These are phyloP conservation scores for Takakia lepidozioides DNA, from an alignment of 225 moss, liverwort and hornwort genomes.

Conservation along the genomic window DNA sequence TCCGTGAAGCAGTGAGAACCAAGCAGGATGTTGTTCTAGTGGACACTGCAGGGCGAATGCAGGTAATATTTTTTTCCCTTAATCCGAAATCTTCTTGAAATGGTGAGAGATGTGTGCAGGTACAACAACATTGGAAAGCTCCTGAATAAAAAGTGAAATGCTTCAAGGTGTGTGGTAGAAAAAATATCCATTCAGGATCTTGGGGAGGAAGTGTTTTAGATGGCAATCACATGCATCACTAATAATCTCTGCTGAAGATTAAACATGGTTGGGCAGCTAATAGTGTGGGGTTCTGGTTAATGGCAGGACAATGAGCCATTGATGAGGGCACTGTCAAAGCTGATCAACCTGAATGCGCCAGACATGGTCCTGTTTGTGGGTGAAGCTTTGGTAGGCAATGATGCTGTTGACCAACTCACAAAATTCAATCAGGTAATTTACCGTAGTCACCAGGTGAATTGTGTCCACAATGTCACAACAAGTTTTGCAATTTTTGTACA, in stretches of 20 bases:
- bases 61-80: conserved; percentile 19
- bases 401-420: conserved; percentile 92
- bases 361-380: conserved; percentile 97
- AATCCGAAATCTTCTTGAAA: too few relatives aligned
- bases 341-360: conserved; percentile 89
- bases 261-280: too few relatives aligned
- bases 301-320: conserved; percentile 92
- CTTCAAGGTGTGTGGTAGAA: too few relatives aligned
- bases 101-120: too few relatives aligned
- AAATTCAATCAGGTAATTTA: conserved; percentile 82
- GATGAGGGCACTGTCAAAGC: conserved; percentile 96
- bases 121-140: too few relatives aligned
- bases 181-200: too few relatives aligned
- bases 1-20: conserved; percentile 76
- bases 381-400: conserved; percentile 98
- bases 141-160: too few relatives aligned
- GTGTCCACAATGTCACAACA: not conserved
- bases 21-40: conserved; percentile 97
- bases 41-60: conserved; percentile 99
- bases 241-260: too few relatives aligned
- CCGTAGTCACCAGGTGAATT: not conserved
- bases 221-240: too few relatives aligned
- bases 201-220: too few relatives aligned
- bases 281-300: too few relatives aligned
- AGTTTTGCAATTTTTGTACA: too few relatives aligned